Evolutionary conservation across 768 basidiomycete genomes (phyloP), one percentile per base, ranked within the genome.

Genomic region (Boletus pseudo-olivaceus): DNA sequence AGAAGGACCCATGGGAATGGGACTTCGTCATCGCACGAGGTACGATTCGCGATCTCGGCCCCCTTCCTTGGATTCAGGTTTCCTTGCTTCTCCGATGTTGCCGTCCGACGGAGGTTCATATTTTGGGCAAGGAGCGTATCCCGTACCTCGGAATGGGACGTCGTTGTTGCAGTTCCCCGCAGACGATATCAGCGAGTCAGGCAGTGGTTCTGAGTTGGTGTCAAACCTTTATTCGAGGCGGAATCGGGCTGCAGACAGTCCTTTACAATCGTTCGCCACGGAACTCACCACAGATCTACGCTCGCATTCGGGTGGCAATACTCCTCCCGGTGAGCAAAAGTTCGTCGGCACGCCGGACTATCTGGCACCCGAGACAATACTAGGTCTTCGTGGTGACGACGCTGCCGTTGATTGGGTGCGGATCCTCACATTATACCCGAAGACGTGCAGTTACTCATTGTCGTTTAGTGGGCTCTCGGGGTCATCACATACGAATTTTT

Each of bases 281-380:
- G 92, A 93, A 67, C 75, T 93, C 53, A 88, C 90, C 5, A 92
- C 82, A 14, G 89, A 92, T 67, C 74, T 93, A 35, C 82, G 90
- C 27, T 90, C 90, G 30, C 87, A 93, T 72, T 70, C 71, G 2
- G 70, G 70, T 5, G 75, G 78, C 26, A 77, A 81, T 7, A 88
- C 90, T 2, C 87, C 90, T 19, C 85, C 87, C 17, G 85, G 86
- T 17, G 91, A 93, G 56, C 90, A 93, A 73, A 93, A 93, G 72
- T 94, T 98, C 64, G 96, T 96, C 26, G 96, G 96, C 20, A 99
- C 96, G 4, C 96, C 96, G 4, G 96, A 99, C 69, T 99, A 99
- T 69, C 81, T 98, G 40, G 94, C 95, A 14, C 95, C 95, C 2
- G 93, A 96, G 72, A 93, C 88, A 7, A 96, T 98, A 55, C 83